phyloP scores from a whole-genome alignment of 805 yeast genomes.

The Cephaloascus albidus region DNA sequence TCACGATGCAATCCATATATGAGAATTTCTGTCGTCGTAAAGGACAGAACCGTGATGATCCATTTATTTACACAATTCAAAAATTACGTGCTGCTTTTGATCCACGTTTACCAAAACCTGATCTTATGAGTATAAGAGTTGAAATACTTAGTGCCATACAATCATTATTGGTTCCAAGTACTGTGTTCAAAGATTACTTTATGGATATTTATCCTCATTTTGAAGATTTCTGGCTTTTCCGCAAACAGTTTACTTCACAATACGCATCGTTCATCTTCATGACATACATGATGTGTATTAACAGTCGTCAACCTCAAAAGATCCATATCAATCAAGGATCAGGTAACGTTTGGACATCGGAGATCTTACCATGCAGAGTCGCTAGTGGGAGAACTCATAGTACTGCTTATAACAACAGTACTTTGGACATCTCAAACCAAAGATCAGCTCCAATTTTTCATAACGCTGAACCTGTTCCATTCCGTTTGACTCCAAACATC shows the following conservation, averaged over 20 bases:
- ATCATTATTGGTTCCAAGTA: slow-evolving; percentile 75
- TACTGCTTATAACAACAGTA: slow-evolving; percentile 30
- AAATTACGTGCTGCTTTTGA: slow-evolving; percentile 89
- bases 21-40: slow-evolving; percentile 75
- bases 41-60: slow-evolving; percentile 77
- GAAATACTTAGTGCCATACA: slow-evolving; percentile 90
- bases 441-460: slow-evolving; percentile 76
- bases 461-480: slow-evolving; percentile 90
- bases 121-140: slow-evolving; percentile 75
- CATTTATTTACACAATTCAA: slow-evolving; percentile 76
- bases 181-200: slow-evolving; percentile 75
- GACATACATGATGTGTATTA: slow-evolving; percentile 91
- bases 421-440: slow-evolving; percentile 37
- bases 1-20: slow-evolving; percentile 73
- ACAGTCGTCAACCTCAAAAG: slow-evolving; percentile 89
- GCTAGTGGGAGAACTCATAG: slow-evolving; percentile 40
- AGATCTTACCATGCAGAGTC: slow-evolving; percentile 86
- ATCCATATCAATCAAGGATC: slow-evolving; percentile 72
- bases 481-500: slow-evolving; percentile 91
- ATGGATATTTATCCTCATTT: slow-evolving; percentile 59
- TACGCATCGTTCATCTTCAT: slow-evolving; percentile 89
- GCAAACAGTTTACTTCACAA: slow-evolving; percentile 90
- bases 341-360: slow-evolving; percentile 89
- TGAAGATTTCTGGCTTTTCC: slow-evolving; percentile 95
- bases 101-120: slow-evolving; percentile 90